A percentile compares a stretch with the other conserved stretches of the same genome.
phyloP scores from a whole-genome alignment of 768 basidiomycete species.

The Lepiota subincarnata region DNA sequence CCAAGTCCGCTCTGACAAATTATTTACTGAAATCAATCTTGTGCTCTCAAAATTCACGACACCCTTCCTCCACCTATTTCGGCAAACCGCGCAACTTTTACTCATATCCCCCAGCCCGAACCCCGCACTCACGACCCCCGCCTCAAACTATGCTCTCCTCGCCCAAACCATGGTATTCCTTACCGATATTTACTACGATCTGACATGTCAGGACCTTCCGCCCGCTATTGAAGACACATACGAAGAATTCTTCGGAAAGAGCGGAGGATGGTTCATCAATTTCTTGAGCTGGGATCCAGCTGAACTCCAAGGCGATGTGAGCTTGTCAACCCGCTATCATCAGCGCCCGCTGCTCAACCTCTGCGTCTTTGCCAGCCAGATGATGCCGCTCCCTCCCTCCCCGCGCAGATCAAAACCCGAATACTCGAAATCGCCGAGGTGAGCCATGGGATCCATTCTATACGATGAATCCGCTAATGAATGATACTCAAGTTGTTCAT shows the following conservation, averaged over 20 bases:
- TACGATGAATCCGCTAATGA: constrained; percentile 1
- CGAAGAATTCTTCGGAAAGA: constrained; percentile 72
- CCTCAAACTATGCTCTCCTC: constrained; percentile 43
- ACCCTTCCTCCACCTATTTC: constrained; percentile 83
- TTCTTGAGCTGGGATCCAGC: constrained; percentile 79
- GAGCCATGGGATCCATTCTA: constrained; percentile 17
- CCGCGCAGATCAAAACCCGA: constrained; percentile 85
- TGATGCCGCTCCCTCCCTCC: constrained; percentile 76
- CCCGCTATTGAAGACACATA: constrained; percentile 90
- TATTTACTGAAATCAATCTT: constrained; percentile 89
- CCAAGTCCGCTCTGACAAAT: constrained; percentile 78
- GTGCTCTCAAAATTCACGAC: constrained; percentile 80
- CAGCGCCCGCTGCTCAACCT: constrained; percentile 6
- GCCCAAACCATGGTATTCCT: constrained; percentile 77
- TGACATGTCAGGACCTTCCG: constrained; percentile 93
- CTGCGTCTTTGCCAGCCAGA: constrained; percentile 50
- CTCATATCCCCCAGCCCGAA: constrained; percentile 36
- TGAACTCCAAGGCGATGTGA: constrained; percentile 65
- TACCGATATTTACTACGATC: constrained; percentile 87
- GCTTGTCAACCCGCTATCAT: constrained; percentile 21
- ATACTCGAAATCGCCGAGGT: constrained; percentile 92
- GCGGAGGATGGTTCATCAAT: constrained; percentile 68
- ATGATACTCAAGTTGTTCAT: constrained; percentile 58
- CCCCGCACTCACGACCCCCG: constrained; percentile 28
- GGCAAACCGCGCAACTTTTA: constrained; percentile 54